These are phyloP conservation scores for Saraca asoca DNA, from an alignment of 331 rosid genomes.

Conservation along the genomic window DNA sequence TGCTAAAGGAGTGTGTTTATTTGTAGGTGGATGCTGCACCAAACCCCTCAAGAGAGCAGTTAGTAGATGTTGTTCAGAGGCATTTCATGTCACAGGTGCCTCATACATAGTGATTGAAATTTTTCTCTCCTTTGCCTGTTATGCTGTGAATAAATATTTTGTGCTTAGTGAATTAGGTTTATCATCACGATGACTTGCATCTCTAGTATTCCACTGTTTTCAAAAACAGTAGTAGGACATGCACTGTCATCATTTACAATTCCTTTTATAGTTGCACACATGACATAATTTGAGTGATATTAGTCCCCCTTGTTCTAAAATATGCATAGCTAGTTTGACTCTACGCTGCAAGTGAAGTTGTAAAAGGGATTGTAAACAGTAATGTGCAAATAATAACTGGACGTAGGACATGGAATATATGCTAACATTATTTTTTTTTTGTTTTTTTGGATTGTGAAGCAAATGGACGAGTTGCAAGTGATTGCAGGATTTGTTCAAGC, in stretches of 20 bases:
- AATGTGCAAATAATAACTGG: not conserved
- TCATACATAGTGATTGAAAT: not conserved
- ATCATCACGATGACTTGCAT: constrained; percentile 3
- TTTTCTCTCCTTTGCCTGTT: not conserved
- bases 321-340: no score
- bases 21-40: constrained; percentile 79
- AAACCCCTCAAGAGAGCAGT: constrained; percentile 94
- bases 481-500: constrained; percentile 90
- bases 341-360: no score
- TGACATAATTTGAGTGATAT: no score
- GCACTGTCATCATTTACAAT: no score
- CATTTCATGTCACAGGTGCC: constrained; percentile 99
- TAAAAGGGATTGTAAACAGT: no score
- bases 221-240: not conserved
- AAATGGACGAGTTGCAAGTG: constrained; percentile 97
- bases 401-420: not conserved
- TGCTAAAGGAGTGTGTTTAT: not conserved
- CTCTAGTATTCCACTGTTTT: constrained; percentile 5
- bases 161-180: not conserved
- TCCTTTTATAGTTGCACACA: no score
- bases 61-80: constrained; percentile 92
- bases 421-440: constrained; percentile 20
- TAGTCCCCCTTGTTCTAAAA: no score
- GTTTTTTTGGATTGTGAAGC: constrained; percentile 51
- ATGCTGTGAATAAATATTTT: constrained; percentile 8